Conservation (phyloP, 768 basidiomycete genomes). For the Russula foetens region DNA sequence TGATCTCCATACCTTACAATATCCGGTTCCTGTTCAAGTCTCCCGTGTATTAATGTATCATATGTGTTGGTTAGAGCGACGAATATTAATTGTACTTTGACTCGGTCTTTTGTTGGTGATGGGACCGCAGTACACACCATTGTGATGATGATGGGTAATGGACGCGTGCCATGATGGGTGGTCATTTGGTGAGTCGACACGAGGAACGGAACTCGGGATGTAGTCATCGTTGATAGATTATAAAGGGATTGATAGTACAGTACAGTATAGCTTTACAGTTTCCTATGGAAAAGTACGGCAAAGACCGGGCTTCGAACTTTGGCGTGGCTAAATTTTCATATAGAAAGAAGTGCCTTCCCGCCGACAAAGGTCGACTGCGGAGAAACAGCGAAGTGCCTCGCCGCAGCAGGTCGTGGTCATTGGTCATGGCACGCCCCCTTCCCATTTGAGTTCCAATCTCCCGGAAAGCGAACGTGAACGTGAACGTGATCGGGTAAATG, state of each 20-base stretch:
- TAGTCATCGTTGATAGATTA: too few species aligned
- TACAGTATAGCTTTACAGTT: too few species aligned
- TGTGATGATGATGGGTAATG: too few species aligned
- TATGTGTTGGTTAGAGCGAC: constrained; percentile 6
- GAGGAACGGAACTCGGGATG: too few species aligned
- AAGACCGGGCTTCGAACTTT: not conserved
- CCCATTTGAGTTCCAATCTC: constrained; percentile 1
- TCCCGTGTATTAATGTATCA: constrained; percentile 2
- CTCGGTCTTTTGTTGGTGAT: too few species aligned
- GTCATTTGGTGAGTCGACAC: too few species aligned
- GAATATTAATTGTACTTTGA: constrained; percentile 1
- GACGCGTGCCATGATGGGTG: too few species aligned
- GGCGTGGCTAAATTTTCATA: not conserved
- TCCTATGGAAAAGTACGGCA: not conserved
- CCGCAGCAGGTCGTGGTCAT: constrained; percentile 2
- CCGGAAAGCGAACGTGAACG: not conserved
- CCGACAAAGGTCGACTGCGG: constrained; percentile 2
- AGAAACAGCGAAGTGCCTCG: not conserved
- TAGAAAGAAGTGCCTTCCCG: too few species aligned
- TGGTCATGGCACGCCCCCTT: not conserved
- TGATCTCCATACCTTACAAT: constrained; percentile 4
- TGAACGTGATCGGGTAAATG: not conserved
- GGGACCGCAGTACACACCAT: too few species aligned
- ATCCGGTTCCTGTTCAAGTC: not conserved
- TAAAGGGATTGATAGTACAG: too few species aligned